phyloP scores from a whole-genome alignment of 2,329 filamentous ascomycete species.

The Claviceps pusilla region DNA sequence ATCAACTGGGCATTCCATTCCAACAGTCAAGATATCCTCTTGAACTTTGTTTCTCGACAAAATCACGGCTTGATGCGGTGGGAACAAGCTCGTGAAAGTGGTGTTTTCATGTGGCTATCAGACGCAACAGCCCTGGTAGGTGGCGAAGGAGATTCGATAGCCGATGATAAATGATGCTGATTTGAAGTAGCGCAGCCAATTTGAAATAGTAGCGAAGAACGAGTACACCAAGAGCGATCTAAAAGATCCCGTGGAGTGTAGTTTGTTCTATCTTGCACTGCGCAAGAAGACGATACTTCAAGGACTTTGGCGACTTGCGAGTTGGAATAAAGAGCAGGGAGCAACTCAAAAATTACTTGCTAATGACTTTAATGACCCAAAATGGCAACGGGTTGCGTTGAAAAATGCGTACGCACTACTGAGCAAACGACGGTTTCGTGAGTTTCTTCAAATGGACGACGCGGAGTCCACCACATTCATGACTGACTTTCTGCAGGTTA shows the following conservation, averaged over 20 bases:
- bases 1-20: conserved; percentile 80
- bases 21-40: conserved; percentile 72
- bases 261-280: conserved; percentile 79
- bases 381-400: conserved; percentile 76
- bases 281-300: conserved; percentile 81
- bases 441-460: conserved; percentile 1
- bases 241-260: conserved; percentile 83
- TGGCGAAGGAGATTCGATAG: conserved; percentile 2
- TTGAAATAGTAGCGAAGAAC: conserved; percentile 81
- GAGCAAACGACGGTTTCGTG: conserved; percentile 74
- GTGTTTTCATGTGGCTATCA: conserved; percentile 88
- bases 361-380: conserved; percentile 79
- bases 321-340: conserved; percentile 71
- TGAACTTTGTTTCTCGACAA: conserved; percentile 67
- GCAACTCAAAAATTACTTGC: conserved; percentile 65
- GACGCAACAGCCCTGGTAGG: conserved; percentile 62
- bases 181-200: conserved; percentile 39
- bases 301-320: conserved; percentile 88
- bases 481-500: conserved; percentile 45
- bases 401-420: conserved; percentile 96
- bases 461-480: neutral
- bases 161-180: conserved; percentile 2
- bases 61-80: conserved; percentile 69
- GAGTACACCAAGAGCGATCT: conserved; percentile 81
- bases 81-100: conserved; percentile 72